A percentile compares a stretch with the other conserved stretches of the same genome.
Evolutionary conservation across 2,329 filamentous ascomycete genomes (phyloP).

Genomic region (Bipolaris gigantea): DNA sequence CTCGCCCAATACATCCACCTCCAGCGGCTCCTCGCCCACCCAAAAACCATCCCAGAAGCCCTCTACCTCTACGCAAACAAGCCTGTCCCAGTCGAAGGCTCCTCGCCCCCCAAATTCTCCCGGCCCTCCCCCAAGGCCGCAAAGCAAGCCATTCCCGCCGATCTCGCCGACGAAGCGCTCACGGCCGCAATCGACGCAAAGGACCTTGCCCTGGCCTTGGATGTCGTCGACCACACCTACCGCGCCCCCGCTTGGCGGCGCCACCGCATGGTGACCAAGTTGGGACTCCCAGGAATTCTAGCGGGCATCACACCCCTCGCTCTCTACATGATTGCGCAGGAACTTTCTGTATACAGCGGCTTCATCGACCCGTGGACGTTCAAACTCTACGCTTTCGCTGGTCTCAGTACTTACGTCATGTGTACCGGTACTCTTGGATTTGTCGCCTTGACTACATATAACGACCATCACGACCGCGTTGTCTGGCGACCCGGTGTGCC

Average conservation of each 20-base stretch:
- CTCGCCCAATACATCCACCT: constrained; percentile 75
- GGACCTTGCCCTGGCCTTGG: constrained; percentile 76
- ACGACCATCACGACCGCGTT: constrained; percentile 93
- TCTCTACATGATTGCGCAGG: constrained; percentile 70
- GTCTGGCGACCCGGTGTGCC: constrained; percentile 85
- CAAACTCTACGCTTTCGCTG: constrained; percentile 76
- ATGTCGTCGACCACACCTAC: constrained; percentile 72
- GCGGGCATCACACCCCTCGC: constrained; percentile 64
- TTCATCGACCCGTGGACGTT: constrained; percentile 77
- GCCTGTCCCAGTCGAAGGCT: constrained; percentile 65
- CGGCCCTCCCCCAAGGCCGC: constrained; percentile 67
- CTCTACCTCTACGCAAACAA: constrained; percentile 85
- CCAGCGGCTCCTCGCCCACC: constrained; percentile 71
- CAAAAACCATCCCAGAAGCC: constrained; percentile 76
- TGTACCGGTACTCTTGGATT: constrained; percentile 81
- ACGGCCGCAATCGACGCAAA: constrained; percentile 77
- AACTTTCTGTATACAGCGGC: constrained; percentile 66
- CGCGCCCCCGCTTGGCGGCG: constrained; percentile 66
- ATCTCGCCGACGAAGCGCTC: constrained; percentile 72
- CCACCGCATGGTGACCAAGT: constrained; percentile 67
- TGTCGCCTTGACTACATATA: constrained; percentile 81
- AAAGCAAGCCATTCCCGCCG: constrained; percentile 71
- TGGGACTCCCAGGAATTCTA: constrained; percentile 61
- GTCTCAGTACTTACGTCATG: constrained; percentile 79
- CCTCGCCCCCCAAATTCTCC: constrained; percentile 49